Percentiles rank a stretch among this genome's conserved stretches.
These are phyloP conservation scores for Casaregolazyma suthepensis DNA, from an alignment of 1,139 yeast genomes.

Conservation along the genomic window DNA sequence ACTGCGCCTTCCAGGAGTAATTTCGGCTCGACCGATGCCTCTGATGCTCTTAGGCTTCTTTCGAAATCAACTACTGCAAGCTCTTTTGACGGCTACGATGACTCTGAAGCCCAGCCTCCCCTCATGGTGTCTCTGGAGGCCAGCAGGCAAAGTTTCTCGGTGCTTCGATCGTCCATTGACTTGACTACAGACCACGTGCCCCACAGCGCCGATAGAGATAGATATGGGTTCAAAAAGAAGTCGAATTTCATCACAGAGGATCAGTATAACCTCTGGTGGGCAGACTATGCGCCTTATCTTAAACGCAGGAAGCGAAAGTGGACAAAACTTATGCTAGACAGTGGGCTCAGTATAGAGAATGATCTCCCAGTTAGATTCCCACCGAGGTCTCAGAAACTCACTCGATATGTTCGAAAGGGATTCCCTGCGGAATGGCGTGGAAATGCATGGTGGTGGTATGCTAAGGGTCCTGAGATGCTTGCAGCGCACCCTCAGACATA, in stretches of 20 bases:
- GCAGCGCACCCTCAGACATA: conserved; percentile 68
- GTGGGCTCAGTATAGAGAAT: conserved; percentile 48
- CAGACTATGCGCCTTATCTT: conserved; percentile 55
- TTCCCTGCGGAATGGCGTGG: conserved; percentile 98
- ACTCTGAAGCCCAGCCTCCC: background rate
- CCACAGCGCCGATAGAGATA: conserved; percentile 40
- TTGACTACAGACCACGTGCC: conserved; percentile 5
- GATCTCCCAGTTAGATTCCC: conserved; percentile 54
- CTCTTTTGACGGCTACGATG: background rate
- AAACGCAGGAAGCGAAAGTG: conserved; percentile 67
- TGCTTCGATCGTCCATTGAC: conserved; percentile 13
- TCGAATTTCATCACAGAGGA: conserved; percentile 45
- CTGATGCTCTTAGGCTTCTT: background rate
- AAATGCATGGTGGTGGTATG: conserved; percentile 92
- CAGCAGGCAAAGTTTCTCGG: conserved; percentile 8
- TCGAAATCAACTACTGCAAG: background rate
- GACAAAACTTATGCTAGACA: conserved; percentile 56
- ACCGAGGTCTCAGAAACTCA: conserved; percentile 71
- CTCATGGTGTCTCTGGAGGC: conserved; percentile 2
- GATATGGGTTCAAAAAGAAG: conserved; percentile 79
- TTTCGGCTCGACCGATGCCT: background rate
- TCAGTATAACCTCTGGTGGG: conserved; percentile 74
- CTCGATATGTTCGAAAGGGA: conserved; percentile 80
- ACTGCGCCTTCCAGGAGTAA: background rate
- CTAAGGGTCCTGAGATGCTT: conserved; percentile 78